Evolutionary conservation across 306 rosid species (phyloP).

Genomic region (Betula pendula): DNA sequence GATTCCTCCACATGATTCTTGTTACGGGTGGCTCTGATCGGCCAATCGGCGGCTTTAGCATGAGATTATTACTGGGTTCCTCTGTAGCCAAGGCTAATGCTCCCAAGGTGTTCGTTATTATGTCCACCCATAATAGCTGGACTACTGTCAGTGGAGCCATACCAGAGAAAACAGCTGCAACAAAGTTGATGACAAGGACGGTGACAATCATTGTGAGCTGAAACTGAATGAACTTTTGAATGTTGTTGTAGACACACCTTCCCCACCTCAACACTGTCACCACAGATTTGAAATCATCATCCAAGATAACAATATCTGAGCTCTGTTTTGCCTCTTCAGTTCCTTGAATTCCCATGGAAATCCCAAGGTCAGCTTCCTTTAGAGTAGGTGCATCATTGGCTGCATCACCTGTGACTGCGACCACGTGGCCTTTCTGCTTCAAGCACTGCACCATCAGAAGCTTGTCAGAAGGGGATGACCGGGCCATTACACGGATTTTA

Average conservation of each 20-base stretch:
- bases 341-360: conserved; percentile 34
- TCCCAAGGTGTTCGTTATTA: conserved; percentile 33
- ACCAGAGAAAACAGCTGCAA: conserved; percentile 17
- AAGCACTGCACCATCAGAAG: conserved; percentile 32
- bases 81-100: conserved; percentile 32
- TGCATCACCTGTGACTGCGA: conserved; percentile 35
- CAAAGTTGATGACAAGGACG: conserved; percentile 21
- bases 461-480: conserved; percentile 31
- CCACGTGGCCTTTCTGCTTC: conserved; percentile 30
- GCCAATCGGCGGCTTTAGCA: conserved; percentile 6
- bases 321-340: conserved; percentile 35
- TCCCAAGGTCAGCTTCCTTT: conserved; percentile 29
- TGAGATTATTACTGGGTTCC: conserved; percentile 28
- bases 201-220: conserved; percentile 22
- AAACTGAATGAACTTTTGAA: conserved; percentile 33
- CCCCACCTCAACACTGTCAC: conserved; percentile 32
- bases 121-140: conserved; percentile 32
- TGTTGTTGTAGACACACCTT: conserved; percentile 28
- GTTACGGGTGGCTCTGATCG: conserved; percentile 19
- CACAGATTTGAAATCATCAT: conserved; percentile 21
- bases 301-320: conserved; percentile 28
- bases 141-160: conserved; percentile 27
- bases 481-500: conserved; percentile 26
- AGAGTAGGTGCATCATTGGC: conserved; percentile 33
- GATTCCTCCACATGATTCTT: conserved; percentile 33